These are phyloP conservation scores for Lasiodiplodia sp. DNA, from an alignment of 2,329 filamentous ascomycete species.

Conservation along the genomic window DNA sequence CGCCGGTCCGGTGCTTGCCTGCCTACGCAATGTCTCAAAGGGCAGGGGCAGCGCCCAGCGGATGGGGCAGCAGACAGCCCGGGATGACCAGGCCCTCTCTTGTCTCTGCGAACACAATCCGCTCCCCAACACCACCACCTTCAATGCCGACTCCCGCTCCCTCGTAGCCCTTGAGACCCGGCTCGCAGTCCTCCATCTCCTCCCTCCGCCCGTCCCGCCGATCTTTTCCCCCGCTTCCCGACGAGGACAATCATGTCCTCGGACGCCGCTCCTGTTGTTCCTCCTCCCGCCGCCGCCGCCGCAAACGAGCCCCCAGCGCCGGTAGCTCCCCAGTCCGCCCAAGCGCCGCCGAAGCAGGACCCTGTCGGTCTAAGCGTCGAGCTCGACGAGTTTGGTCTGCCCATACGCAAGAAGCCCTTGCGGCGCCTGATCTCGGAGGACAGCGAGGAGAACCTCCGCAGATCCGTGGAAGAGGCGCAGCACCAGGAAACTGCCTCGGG, in stretches of 20 bases:
- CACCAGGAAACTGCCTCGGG: conserved; percentile 35
- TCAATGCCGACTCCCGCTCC: conserved; percentile 27
- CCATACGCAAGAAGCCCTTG: conserved; percentile 56
- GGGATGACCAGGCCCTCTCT: conserved; percentile 2
- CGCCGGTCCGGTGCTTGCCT: conserved; percentile 19
- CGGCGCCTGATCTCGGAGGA: conserved; percentile 42
- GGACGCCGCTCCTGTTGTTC: conserved; percentile 9
- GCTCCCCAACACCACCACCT: conserved; percentile 2
- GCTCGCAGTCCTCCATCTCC: not conserved
- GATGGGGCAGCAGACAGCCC: conserved; percentile 26
- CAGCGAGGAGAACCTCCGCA: conserved; percentile 36
- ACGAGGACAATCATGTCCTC: conserved; percentile 16
- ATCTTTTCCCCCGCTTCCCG: not conserved
- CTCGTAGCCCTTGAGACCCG: not conserved
- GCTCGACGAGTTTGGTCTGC: conserved; percentile 76
- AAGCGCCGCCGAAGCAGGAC: conserved; percentile 12
- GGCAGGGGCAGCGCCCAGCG: conserved; percentile 23
- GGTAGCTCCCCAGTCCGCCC: conserved; percentile 17
- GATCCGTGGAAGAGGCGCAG: conserved; percentile 41
- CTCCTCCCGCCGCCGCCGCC: not conserved
- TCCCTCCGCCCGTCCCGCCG: not conserved
- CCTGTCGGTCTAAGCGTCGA: conserved; percentile 46
- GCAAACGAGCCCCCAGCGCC: conserved; percentile 7
- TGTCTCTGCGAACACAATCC: conserved; percentile 12
- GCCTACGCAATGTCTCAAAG: conserved; percentile 30